Percentiles rank a stretch among this genome's conserved stretches.
phyloP scores from a whole-genome alignment of 805 yeast genomes.

The Candida verbasci region DNA sequence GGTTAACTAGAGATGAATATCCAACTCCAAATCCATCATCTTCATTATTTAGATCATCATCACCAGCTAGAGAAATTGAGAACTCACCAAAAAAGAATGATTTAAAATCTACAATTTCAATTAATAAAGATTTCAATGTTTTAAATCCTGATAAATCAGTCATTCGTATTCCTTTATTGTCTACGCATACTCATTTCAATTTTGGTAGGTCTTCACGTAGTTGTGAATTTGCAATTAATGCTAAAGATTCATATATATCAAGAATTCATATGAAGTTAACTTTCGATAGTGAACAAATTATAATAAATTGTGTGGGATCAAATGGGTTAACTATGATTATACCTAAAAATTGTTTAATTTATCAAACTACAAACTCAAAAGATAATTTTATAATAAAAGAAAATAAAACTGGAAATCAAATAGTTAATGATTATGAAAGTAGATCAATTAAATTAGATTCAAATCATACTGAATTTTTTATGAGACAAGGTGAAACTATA shows the following conservation, averaged over 20 bases:
- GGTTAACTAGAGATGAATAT: conserved; percentile 19
- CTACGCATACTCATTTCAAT: conserved; percentile 32
- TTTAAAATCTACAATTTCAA: conserved; percentile 11
- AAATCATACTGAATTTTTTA: conserved; percentile 48
- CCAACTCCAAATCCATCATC: conserved; percentile 75
- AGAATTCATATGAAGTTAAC: conserved; percentile 58
- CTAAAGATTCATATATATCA: conserved; percentile 55
- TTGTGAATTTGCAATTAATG: conserved; percentile 47
- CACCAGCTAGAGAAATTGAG: conserved; percentile 23
- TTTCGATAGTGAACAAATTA: conserved; percentile 41
- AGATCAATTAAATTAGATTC: conserved; percentile 36
- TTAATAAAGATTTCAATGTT: conserved; percentile 32
- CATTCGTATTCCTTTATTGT: conserved; percentile 37
- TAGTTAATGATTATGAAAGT: conserved; percentile 8
- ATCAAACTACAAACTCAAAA: conserved; percentile 15
- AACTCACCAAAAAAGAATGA: not conserved
- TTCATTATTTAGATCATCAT: conserved; percentile 36
- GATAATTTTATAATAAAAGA: conserved; percentile 21
- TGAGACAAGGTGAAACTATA: conserved; percentile 61
- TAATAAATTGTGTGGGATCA: conserved; percentile 70
- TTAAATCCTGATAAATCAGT: conserved; percentile 29
- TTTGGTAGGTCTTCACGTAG: conserved; percentile 69
- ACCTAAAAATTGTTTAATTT: conserved; percentile 44
- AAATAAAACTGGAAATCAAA: conserved; percentile 17
- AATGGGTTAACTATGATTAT: conserved; percentile 73